Conservation (phyloP, 164 flowering plant genomes). For the Magnolia officinalis region DNA sequence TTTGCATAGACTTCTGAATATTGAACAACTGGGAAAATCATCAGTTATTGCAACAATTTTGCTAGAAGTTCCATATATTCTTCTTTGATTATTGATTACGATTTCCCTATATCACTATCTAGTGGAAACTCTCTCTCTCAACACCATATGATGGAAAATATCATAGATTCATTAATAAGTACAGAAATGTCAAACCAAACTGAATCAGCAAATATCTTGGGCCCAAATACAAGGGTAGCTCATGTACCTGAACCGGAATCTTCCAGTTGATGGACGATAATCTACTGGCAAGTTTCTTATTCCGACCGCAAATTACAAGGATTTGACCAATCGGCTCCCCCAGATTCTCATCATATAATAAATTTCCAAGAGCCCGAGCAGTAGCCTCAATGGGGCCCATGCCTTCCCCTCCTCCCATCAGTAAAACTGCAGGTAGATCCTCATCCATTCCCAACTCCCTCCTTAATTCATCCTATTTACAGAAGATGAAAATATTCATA, state of each 20-base stretch:
- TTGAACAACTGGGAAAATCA: too few relatives aligned
- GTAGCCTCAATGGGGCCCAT: conserved; percentile 99
- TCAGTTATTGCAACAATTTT: too few relatives aligned
- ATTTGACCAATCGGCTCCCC: conserved; percentile 84
- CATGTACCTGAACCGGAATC: conserved; percentile 82
- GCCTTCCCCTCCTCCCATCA: conserved; percentile 99
- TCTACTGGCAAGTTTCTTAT: conserved; percentile 72
- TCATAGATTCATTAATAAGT: too few relatives aligned
- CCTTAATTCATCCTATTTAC: conserved; percentile 56
- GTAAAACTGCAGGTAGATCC: conserved; percentile 83
- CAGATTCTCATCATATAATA: conserved; percentile 65
- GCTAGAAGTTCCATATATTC: too few relatives aligned
- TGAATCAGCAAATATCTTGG: too few relatives aligned
- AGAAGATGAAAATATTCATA: neutral
- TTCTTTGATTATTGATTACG: too few relatives aligned
- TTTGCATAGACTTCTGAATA: too few relatives aligned
- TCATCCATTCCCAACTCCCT: conserved; percentile 91
- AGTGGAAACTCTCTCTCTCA: too few relatives aligned
- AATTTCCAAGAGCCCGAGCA: conserved; percentile 76
- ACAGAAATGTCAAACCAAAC: too few relatives aligned
- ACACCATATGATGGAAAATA: too few relatives aligned
- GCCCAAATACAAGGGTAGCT: neutral
- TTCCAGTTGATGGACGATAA: conserved; percentile 74
- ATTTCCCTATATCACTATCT: too few relatives aligned
- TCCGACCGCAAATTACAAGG: conserved; percentile 89